A percentile compares a stretch with the other conserved stretches of the same genome.
phyloP scores from a whole-genome alignment of 2,329 filamentous ascomycete genomes.

The Trematosphaeria pertusa region DNA sequence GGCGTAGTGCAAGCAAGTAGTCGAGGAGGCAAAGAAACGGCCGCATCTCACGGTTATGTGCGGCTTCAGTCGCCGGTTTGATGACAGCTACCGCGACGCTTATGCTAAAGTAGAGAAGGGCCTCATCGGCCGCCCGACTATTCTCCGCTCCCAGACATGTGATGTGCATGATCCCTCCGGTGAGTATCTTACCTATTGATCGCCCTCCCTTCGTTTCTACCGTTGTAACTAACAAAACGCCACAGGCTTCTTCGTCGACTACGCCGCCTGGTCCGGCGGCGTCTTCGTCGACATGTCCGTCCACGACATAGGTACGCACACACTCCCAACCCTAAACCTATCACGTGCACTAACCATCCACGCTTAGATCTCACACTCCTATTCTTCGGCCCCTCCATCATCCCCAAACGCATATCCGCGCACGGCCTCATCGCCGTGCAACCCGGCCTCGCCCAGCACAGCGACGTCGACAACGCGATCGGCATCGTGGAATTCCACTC shows the following conservation, averaged over 20 bases:
- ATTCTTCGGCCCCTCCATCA: conserved; percentile 48
- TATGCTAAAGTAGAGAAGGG: conserved; percentile 44
- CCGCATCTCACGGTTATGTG: conserved; percentile 53
- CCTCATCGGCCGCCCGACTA: conserved; percentile 49
- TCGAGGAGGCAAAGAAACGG: conserved; percentile 44
- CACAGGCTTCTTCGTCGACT: conserved; percentile 53
- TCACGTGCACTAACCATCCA: too few relatives aligned
- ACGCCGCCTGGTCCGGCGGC: conserved; percentile 50
- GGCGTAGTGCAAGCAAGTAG: conserved; percentile 35
- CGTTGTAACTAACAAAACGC: too few relatives aligned
- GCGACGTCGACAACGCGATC: conserved; percentile 55
- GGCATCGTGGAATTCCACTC: conserved; percentile 55
- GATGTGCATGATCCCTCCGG: conserved; percentile 45
- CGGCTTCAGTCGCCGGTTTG: conserved; percentile 55
- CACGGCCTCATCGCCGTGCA: conserved; percentile 45
- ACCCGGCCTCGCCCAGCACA: conserved; percentile 46
- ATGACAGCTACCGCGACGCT: conserved; percentile 52
- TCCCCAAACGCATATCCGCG: conserved; percentile 48
- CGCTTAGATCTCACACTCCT: conserved; percentile 52
- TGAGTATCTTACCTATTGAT: conserved; percentile 1
- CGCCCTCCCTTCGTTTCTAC: conserved; percentile 25
- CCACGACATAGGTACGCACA: too few relatives aligned
- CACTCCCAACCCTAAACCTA: too few relatives aligned
- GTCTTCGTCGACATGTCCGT: conserved; percentile 55
- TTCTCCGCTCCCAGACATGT: conserved; percentile 53